phyloP scores from a whole-genome alignment of 352 stramenopile species.

The Phytopythium boreale region DNA sequence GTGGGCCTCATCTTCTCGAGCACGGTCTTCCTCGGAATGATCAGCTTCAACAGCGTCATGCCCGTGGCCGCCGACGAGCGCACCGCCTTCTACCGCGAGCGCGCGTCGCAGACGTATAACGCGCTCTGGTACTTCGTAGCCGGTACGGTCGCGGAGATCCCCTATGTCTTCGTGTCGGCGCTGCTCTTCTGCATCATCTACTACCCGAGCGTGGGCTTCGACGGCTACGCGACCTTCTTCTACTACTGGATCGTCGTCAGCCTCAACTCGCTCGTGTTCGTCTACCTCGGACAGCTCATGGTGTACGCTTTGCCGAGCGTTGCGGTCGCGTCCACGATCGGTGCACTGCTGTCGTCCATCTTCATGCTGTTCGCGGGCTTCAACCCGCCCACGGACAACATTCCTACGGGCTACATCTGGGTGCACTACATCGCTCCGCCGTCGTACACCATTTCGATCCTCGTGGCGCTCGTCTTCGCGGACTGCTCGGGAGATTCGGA shows the following conservation, averaged over 20 bases:
- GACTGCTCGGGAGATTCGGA: slow-evolving; percentile 26
- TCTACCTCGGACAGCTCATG: slow-evolving; percentile 48
- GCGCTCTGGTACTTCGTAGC: slow-evolving; percentile 61
- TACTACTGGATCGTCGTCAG: slow-evolving; percentile 53
- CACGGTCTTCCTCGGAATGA: slow-evolving; percentile 79
- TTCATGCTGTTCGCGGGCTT: slow-evolving; percentile 58
- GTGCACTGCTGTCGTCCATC: slow-evolving; percentile 39
- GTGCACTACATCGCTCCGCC: slow-evolving; percentile 48
- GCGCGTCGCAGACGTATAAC: slow-evolving; percentile 78
- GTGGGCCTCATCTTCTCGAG: slow-evolving; percentile 85
- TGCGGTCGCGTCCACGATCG: slow-evolving; percentile 30
- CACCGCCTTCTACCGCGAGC: slow-evolving; percentile 51
- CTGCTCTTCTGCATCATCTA: slow-evolving; percentile 52
- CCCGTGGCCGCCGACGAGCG: slow-evolving; percentile 78
- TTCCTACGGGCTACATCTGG: slow-evolving; percentile 54
- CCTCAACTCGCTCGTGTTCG: slow-evolving; percentile 44
- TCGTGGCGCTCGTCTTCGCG: slow-evolving; percentile 32
- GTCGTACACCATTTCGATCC: slow-evolving; percentile 42
- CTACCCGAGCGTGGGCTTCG: slow-evolving; percentile 56
- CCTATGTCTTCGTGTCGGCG: slow-evolving; percentile 43
- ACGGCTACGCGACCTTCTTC: slow-evolving; percentile 32
- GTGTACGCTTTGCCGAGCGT: slow-evolving; percentile 42
- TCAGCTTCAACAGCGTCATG: slow-evolving; percentile 75
- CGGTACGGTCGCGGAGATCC: slow-evolving; percentile 72
- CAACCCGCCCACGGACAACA: slow-evolving; percentile 43